Base-by-base conservation (phyloP, 148 eudicot species). In the Camellia sinensis region DNA sequence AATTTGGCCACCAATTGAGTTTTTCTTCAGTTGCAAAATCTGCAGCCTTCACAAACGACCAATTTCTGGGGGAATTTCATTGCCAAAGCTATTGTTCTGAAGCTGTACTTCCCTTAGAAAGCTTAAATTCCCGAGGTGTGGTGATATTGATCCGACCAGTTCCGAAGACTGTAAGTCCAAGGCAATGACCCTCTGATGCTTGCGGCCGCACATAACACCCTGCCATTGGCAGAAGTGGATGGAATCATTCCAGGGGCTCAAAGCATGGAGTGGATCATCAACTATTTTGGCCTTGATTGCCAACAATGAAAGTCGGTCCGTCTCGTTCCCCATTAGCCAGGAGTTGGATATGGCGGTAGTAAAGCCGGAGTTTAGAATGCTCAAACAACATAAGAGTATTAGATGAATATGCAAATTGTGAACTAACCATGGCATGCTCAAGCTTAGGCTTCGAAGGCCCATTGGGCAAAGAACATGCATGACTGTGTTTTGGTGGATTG, bases 221-320 rank as follows among this genome's bases (percentile, higher is more conserved):
- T 48, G 5, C 52, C 52, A 48, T 7, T 3, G 52, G 5, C 52
- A 48, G 52, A 48, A 48, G 52, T 48, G 52, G 52, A 48, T 48
- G 7, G 79, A 76, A 2, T 62, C 67, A 40, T 75, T 75, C 78
- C 78, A 75, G 7, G 66, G 61, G 67, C 66, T 75, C 22, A 62
- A 5, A 5, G 6, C 48, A 40, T 4, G 46, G 5, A 57, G 29
- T 2, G 78, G 78, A 4, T 75, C 78, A 14, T 15, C 6, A 5
- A 3, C 13, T 40, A 67, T 67, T 17, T 14, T 15, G 1, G 71
- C 46, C 71, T 15, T 40, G 7, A 43, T 14, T 14, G n/a, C 71
- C 0, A 67, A 19, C 17, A 67, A 41, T 41, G 71, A 40, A 43
- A 67, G 73, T 7, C 21, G 53, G 12, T 69, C 73, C 5, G 54